Percentiles rank a stretch among this genome's conserved stretches.
Evolutionary conservation across 768 basidiomycete genomes (phyloP).

Genomic region (Saitozyma podzolica): DNA sequence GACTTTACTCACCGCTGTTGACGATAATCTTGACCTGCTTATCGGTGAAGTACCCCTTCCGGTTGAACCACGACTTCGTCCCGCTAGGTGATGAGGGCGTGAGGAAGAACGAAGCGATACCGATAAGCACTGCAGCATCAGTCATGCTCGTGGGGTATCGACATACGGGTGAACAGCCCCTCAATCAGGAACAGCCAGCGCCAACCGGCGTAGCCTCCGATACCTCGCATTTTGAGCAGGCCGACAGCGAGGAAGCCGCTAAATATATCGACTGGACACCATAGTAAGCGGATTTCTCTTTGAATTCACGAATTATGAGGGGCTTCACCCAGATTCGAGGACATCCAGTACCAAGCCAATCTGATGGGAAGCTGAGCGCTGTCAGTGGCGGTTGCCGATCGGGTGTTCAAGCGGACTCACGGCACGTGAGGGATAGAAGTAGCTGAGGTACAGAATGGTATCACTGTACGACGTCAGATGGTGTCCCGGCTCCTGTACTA

Average conservation of each 20-base stretch:
- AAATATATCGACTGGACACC: constrained; percentile 51
- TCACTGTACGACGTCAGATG: too few relatives aligned
- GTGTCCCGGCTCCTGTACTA: too few relatives aligned
- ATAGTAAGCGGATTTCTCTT: too few relatives aligned
- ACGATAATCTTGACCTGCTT: constrained; percentile 51
- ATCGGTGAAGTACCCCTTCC: constrained; percentile 51
- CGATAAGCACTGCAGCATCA: constrained; percentile 30
- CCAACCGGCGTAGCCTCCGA: constrained; percentile 62
- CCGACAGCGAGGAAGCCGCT: constrained; percentile 68
- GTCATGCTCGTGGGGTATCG: constrained; percentile 8
- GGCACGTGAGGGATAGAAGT: constrained; percentile 59
- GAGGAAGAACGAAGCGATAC: constrained; percentile 50
- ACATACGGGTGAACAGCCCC: constrained; percentile 28
- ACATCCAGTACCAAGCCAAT: constrained; percentile 69
- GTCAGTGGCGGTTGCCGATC: too few relatives aligned
- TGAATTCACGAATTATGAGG: not conserved
- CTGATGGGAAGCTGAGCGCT: constrained; percentile 61
- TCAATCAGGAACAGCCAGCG: constrained; percentile 65
- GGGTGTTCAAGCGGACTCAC: not conserved
- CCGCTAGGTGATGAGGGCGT: constrained; percentile 40
- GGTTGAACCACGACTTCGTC: constrained; percentile 42
- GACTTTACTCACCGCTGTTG: too few relatives aligned
- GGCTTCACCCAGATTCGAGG: constrained; percentile 50
- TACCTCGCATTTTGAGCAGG: constrained; percentile 61
- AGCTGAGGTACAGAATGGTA: constrained; percentile 66